A percentile compares a stretch with the other conserved stretches of the same genome.
Conservation (phyloP, 2,329 filamentous ascomycete genomes). For the Pseudocercospora crystallina region DNA sequence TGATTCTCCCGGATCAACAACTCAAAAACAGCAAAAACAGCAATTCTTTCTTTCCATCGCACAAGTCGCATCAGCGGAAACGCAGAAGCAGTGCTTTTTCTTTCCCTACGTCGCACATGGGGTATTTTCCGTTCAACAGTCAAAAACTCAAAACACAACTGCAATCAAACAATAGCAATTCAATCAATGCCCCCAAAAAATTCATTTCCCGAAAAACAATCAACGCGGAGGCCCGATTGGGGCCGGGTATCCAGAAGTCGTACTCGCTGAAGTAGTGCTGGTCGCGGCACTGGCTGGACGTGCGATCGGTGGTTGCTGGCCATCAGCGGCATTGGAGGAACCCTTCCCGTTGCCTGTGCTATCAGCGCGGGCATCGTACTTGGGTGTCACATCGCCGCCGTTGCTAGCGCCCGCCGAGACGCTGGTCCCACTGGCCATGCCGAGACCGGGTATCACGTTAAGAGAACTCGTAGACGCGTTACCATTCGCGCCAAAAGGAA, state of each 20-base stretch:
- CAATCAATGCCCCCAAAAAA: constrained; percentile 9
- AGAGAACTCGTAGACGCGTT: constrained; percentile 40
- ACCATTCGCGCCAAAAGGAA: constrained; percentile 57
- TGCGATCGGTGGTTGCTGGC: constrained; percentile 24
- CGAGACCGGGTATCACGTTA: constrained; percentile 40
- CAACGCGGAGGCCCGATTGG: constrained; percentile 40
- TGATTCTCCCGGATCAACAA: not conserved
- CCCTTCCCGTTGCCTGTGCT: constrained; percentile 24
- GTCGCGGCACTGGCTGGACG: constrained; percentile 21
- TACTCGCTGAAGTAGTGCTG: constrained; percentile 26
- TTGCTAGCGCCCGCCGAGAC: constrained; percentile 18
- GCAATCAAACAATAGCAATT: constrained; percentile 13
- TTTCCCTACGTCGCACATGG: constrained; percentile 20
- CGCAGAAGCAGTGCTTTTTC: constrained; percentile 19
- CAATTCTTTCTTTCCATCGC: not conserved
- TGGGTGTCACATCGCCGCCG: constrained; percentile 38
- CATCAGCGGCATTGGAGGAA: constrained; percentile 18
- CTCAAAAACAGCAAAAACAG: constrained; percentile 1
- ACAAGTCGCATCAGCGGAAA: constrained; percentile 9
- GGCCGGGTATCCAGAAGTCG: constrained; percentile 41
- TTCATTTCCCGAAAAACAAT: constrained; percentile 22
- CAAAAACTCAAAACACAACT: constrained; percentile 11
- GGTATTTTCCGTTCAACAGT: constrained; percentile 20
- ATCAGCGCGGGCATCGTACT: constrained; percentile 31
- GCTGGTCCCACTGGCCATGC: constrained; percentile 28